phyloP scores from a whole-genome alignment of 257 asterid species.

The Verbascum thapsus region DNA sequence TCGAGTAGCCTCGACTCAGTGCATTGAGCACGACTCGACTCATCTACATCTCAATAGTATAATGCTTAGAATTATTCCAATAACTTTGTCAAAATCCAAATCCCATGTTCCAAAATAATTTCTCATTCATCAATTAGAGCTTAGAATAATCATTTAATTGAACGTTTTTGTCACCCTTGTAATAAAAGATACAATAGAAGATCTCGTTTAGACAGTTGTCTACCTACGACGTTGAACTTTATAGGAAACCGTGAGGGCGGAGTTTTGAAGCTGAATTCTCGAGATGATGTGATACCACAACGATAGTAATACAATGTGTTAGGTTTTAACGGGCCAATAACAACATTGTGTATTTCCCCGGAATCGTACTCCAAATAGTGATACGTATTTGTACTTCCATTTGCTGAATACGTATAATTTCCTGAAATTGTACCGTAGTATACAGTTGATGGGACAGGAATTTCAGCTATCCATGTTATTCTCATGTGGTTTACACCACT shows the following conservation, averaged over 20 bases:
- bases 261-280: conserved; percentile 54
- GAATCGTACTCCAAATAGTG: conserved; percentile 45
- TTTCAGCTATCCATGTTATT: conserved; percentile 58
- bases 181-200: no score
- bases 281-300: conserved; percentile 39
- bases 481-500: conserved; percentile 55
- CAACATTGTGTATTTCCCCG: conserved; percentile 58
- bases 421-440: conserved; percentile 62
- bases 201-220: no score
- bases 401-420: conserved; percentile 39
- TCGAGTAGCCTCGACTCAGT: no score
- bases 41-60: no score
- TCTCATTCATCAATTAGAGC: no score
- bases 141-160: no score
- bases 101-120: no score
- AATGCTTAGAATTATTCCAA: no score
- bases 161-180: no score
- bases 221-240: conserved; percentile 63
- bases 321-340: conserved; percentile 68
- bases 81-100: no score
- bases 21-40: no score
- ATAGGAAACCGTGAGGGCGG: conserved; percentile 61
- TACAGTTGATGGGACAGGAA: conserved; percentile 44
- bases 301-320: conserved; percentile 57
- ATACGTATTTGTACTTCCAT: conserved; percentile 40